phyloP scores from a whole-genome alignment of 148 eudicot species.

The Rhododendron molle region DNA sequence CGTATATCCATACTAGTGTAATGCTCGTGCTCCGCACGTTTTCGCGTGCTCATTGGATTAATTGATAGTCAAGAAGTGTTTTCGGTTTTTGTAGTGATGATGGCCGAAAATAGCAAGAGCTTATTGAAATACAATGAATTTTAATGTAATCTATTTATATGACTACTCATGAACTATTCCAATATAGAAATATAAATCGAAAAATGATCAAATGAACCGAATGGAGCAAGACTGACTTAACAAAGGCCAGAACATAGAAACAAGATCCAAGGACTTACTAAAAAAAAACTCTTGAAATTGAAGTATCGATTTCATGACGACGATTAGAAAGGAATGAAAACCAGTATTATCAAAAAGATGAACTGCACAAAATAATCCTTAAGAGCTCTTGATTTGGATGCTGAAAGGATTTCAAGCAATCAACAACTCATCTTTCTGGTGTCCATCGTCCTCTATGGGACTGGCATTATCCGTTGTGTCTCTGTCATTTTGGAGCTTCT shows the following conservation, averaged over 20 bases:
- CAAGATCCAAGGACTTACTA: neutral
- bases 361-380: neutral
- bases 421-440: constrained; percentile 43
- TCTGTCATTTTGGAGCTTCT: constrained; percentile 37
- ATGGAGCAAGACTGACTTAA: neutral
- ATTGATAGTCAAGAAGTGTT: too few relatives aligned
- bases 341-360: neutral
- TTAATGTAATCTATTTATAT: too few relatives aligned
- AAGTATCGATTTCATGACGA: neutral
- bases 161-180: too few relatives aligned
- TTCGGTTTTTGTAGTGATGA: too few relatives aligned
- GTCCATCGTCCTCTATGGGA: constrained; percentile 8
- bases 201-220: neutral
- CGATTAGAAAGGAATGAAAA: neutral
- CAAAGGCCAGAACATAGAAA: neutral
- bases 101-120: too few relatives aligned
- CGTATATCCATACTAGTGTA: too few relatives aligned
- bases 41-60: too few relatives aligned
- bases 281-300: neutral
- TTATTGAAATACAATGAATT: too few relatives aligned
- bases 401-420: constrained; percentile 9
- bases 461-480: constrained; percentile 6
- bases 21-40: too few relatives aligned
- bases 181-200: too few relatives aligned
- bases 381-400: neutral